A percentile compares a stretch with the other conserved stretches of the same genome.
Conservation (phyloP, 257 asterid species). For the Leonotis leonurus region DNA sequence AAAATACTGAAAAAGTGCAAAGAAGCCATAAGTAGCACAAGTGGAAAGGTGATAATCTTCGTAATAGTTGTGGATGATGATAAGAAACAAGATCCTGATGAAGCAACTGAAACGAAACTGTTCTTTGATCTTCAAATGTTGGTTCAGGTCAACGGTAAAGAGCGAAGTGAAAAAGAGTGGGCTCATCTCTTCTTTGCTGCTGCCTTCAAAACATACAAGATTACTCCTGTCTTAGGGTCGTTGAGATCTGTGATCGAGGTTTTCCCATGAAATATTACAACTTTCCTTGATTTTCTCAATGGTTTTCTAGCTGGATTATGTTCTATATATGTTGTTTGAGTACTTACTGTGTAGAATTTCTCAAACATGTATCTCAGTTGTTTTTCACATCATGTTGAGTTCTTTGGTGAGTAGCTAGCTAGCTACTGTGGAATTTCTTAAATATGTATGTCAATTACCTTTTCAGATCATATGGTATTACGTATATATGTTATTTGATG, state of each 20-base stretch:
- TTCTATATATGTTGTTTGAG: no score
- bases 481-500: no score
- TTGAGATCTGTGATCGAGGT: not conserved
- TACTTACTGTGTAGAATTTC: no score
- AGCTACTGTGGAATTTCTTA: no score
- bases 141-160: not conserved
- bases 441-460: no score
- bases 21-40: not conserved
- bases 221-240: not conserved
- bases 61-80: not conserved
- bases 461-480: no score
- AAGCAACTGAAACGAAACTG: not conserved
- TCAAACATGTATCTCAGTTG: no score
- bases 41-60: not conserved
- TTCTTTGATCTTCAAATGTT: not conserved
- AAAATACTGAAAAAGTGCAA: not conserved
- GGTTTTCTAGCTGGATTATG: no score
- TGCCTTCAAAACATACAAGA: not conserved
- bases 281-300: no score
- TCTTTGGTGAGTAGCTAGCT: no score
- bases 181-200: not conserved
- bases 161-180: not conserved
- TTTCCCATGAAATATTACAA: not conserved
- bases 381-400: no score
- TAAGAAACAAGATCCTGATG: not conserved